Evolutionary conservation across 2,329 filamentous ascomycete species (phyloP).

Genomic region (Harringtonia lauricola): DNA sequence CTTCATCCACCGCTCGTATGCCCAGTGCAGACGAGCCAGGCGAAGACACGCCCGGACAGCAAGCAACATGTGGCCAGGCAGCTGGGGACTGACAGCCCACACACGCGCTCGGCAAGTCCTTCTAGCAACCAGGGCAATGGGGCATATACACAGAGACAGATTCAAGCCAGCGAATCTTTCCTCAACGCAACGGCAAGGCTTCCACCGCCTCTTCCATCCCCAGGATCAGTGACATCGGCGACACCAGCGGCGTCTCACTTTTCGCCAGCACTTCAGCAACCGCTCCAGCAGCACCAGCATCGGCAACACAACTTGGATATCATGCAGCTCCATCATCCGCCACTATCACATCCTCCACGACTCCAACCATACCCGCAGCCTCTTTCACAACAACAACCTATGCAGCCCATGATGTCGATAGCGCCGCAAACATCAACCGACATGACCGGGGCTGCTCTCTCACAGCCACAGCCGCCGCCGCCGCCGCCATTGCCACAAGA

Average conservation of each 20-base stretch:
- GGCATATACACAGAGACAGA: slow-evolving; percentile 2
- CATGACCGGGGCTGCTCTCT: too few species aligned
- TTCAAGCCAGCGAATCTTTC: slow-evolving; percentile 8
- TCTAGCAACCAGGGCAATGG: slow-evolving; percentile 3
- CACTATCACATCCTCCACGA: background rate
- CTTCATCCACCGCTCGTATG: slow-evolving; percentile 10
- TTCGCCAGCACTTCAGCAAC: background rate
- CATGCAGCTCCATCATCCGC: background rate
- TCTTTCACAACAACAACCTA: background rate
- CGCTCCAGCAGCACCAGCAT: background rate
- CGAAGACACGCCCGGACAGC: slow-evolving; percentile 9
- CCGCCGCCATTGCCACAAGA: background rate
- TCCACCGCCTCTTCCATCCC: slow-evolving; percentile 7
- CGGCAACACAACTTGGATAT: background rate
- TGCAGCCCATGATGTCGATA: background rate
- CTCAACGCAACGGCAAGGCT: slow-evolving; percentile 7
- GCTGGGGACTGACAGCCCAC: slow-evolving; percentile 3
- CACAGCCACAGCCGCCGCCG: background rate
- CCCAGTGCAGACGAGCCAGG: slow-evolving; percentile 9
- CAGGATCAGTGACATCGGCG: slow-evolving; percentile 2
- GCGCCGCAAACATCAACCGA: background rate
- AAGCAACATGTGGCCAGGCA: slow-evolving; percentile 6
- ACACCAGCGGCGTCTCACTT: background rate
- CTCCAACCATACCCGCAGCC: background rate
- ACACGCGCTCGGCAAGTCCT: slow-evolving; percentile 7